A percentile compares a stretch with the other conserved stretches of the same genome.
Conservation (phyloP, 75 land plant genomes). For the Selaginella moellendorffii region DNA sequence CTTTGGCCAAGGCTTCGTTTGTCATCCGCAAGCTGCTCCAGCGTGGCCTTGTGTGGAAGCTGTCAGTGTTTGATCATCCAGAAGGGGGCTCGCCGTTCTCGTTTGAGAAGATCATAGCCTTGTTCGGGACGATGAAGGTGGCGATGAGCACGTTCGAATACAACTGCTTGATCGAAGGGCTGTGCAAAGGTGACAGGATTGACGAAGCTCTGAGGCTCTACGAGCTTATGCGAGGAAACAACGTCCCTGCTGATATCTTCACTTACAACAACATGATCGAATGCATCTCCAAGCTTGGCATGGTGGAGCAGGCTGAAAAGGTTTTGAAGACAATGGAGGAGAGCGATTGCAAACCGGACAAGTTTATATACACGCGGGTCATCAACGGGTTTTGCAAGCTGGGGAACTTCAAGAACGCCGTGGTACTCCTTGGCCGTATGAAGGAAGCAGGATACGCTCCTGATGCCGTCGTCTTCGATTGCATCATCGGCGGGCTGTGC, state of each 20-base stretch:
- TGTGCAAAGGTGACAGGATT: background rate
- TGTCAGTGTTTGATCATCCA: background rate
- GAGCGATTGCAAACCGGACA: background rate
- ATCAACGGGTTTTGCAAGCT: background rate
- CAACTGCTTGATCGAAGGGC: background rate
- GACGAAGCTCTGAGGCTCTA: background rate
- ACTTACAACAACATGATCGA: background rate
- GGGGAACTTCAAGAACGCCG: background rate
- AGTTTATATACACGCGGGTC: background rate
- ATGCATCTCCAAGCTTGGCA: background rate
- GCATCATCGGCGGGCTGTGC: slow-evolving; percentile 5
- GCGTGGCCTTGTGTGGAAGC: background rate
- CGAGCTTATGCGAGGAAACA: background rate
- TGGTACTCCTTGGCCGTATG: slow-evolving; percentile 17
- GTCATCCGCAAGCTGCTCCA: background rate
- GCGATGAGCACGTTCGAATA: background rate
- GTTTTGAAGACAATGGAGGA: background rate
- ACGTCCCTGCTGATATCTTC: background rate
- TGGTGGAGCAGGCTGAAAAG: background rate
- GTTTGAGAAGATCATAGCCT: background rate
- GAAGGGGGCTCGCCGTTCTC: background rate
- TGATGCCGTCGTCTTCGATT: slow-evolving; percentile 34
- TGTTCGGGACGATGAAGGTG: background rate
- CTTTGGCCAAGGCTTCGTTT: background rate
- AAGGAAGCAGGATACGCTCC: slow-evolving; percentile 14